Conservation (phyloP, 208 protist genomes). For the Wallacemonas sp. region DNA sequence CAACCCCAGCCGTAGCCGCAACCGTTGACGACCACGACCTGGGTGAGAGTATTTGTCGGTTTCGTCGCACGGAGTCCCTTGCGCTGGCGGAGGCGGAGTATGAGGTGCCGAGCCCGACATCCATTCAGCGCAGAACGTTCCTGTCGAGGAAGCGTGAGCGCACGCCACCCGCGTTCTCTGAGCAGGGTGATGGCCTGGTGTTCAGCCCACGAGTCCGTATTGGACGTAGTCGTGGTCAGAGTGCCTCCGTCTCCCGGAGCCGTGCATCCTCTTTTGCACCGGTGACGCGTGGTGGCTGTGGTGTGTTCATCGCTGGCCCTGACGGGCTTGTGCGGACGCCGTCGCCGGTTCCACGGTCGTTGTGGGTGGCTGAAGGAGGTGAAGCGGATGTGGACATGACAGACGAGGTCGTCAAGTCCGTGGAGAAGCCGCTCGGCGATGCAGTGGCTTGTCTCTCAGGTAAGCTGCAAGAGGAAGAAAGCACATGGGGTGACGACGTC, state of each 20-base stretch:
- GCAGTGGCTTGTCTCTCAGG: too few species aligned
- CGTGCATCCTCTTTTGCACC: neutral
- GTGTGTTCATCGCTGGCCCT: neutral
- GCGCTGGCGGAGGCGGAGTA: slow-evolving; percentile 10
- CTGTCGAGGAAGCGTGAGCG: slow-evolving; percentile 11
- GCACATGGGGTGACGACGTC: neutral
- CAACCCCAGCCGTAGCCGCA: neutral
- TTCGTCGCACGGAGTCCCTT: neutral
- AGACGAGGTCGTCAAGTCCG: too few species aligned
- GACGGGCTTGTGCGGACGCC: slow-evolving; percentile 12
- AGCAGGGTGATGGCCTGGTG: slow-evolving; percentile 32
- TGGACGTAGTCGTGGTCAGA: neutral
- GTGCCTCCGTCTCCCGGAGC: neutral
- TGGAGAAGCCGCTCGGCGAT: too few species aligned
- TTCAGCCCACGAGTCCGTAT: slow-evolving; percentile 25
- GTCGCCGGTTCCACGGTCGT: slow-evolving; percentile 1
- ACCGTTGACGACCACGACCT: neutral
- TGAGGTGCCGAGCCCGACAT: slow-evolving; percentile 7
- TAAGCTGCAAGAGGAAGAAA: too few species aligned
- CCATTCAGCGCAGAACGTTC: slow-evolving; percentile 6
- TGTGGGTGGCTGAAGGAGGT: too few species aligned
- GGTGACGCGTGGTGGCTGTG: neutral
- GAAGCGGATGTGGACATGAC: too few species aligned
- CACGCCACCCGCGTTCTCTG: slow-evolving; percentile 1
- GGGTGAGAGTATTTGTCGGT: neutral